Evolutionary conservation across 2,329 filamentous ascomycete species (phyloP), one percentile per base, ranked within the genome.

Genomic region (Neonectria coccinea): DNA sequence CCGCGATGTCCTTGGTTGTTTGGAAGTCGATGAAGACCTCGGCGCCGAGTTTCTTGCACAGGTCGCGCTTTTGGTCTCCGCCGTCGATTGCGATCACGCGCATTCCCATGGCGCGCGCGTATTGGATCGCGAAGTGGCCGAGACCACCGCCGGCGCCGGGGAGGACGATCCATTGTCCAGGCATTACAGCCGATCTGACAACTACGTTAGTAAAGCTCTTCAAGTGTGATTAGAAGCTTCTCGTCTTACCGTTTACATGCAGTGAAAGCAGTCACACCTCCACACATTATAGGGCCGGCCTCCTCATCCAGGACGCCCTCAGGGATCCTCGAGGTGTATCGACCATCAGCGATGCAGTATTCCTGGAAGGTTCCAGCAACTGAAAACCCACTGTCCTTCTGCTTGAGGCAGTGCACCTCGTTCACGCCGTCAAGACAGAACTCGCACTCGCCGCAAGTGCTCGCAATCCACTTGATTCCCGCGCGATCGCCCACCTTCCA

Each of bases 361-460:
- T 97, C 89, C 82, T 97, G 94, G 85, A 97, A 97, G 9, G 90
- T 90, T 18, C 93, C 94, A 74, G 97, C 91, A 73, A 95, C 92
- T 0, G 92, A 96, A 83, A 95, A 97, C 33, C 94, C 94, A 1
- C 92, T 96, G 36, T 97, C 87, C 9, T 85, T 81, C 8, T 92
- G 89, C 42, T 91, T 82, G 1, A 86, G 79, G 80, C 94, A 97
- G 4, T 97, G 89, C 1, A 93, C 91, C 79, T 97, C 93, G 72
- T 97, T 91, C 14, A 87, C 79, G 66, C 72, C 70, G 9, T 89
- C 85, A 74, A 90, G 88, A 82, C 94, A 97, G 84, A 92, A 97
- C 70, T 89, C 86, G 80, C 94, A 97, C 60, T 85, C 79, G 57
- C 96, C 84, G 78, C 94, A 97, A 11, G 90, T 90, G 63, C 92